A percentile compares a stretch with the other conserved stretches of the same genome.
phyloP scores from a whole-genome alignment of 2,329 filamentous ascomycete genomes.

The Stagonosporopsis vannaccii region DNA sequence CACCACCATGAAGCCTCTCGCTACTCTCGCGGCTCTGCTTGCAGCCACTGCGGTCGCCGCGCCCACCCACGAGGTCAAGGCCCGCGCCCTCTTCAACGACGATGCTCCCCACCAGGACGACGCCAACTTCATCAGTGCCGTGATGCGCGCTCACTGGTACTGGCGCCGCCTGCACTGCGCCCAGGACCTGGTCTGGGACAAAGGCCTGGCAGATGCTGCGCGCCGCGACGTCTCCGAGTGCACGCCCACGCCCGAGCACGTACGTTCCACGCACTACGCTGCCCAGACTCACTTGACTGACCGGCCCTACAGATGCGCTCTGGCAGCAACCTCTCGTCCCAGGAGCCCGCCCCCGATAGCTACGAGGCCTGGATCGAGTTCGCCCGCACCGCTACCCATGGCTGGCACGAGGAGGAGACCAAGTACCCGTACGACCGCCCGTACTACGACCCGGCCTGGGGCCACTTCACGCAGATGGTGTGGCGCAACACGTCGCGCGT shows the following conservation, averaged over 20 bases:
- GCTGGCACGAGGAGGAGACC: slow-evolving; percentile 48
- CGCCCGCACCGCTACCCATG: slow-evolving; percentile 38
- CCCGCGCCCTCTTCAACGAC: slow-evolving; percentile 27
- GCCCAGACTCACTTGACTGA: background rate
- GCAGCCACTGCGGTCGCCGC: slow-evolving; percentile 33
- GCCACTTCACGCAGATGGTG: slow-evolving; percentile 51
- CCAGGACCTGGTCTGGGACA: slow-evolving; percentile 45
- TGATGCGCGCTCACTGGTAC: slow-evolving; percentile 48
- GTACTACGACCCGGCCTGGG: slow-evolving; percentile 37
- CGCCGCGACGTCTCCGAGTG: slow-evolving; percentile 36
- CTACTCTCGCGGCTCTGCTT: slow-evolving; percentile 29
- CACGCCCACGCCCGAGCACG: slow-evolving; percentile 36
- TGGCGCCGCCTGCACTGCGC: slow-evolving; percentile 48
- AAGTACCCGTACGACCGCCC: slow-evolving; percentile 47
- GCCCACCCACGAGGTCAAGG: slow-evolving; percentile 25
- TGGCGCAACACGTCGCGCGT: slow-evolving; percentile 48
- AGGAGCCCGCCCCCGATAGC: slow-evolving; percentile 28
- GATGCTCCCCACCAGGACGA: slow-evolving; percentile 38
- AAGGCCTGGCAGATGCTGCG: slow-evolving; percentile 35
- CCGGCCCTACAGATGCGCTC: slow-evolving; percentile 35
- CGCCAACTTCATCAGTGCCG: slow-evolving; percentile 39
- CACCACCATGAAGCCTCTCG: slow-evolving; percentile 37
- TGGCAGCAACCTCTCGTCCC: slow-evolving; percentile 46
- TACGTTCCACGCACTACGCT: slow-evolving; percentile 17
- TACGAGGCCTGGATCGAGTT: slow-evolving; percentile 41